Evolutionary conservation across 129 eudicot species (phyloP), one percentile per base, ranked within the genome.

Genomic region (Dittrichia graveolens): DNA sequence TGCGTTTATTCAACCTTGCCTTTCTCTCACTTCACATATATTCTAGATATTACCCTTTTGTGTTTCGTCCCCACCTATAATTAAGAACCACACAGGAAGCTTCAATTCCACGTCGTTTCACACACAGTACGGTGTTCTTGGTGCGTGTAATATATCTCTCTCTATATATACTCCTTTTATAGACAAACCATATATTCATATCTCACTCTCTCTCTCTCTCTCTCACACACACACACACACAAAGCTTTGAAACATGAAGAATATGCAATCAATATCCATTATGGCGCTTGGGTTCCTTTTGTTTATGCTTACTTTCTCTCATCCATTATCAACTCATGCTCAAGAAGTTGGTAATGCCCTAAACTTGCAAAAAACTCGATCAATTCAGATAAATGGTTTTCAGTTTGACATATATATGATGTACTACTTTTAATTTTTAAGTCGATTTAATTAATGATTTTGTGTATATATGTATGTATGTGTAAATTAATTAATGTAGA

Each of bases 341-440:
- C 87, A 86, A 86, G 87, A 86, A 86, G 85, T 77, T 64, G 91
- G 90, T 85, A 82, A 72, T 53, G 12, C 56, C n/a, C 19, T 42
- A 7, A 61, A 16, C 43, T 8, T 41, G 8, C n/a, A n/a, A n/a
- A n/a, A n/a, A n/a, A n/a, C n/a, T n/a, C n/a, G n/a, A n/a, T 24
- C 31, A 0, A 24, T 24, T 24, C 31, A 24, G 31, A 24, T 24
- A 0, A 24, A 2, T 24, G 31, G 31, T 24, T 24, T 24, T 24
- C 31, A n/a, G n/a, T 24, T 24, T 24, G 31, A 24, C n/a, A n/a
- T n/a, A n/a, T n/a, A n/a, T 24, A 24, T 24, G 31, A 24, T 24
- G 31, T 24, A 24, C 2, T 24, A 24, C 31, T 24, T 24, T 24
- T 24, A 0, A 0, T 24, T 24, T 24, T 24, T 24, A 24, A 24